These are phyloP conservation scores for Ascochyta rabiei DNA, from an alignment of 2,329 filamentous ascomycete species.

Conservation along the genomic window DNA sequence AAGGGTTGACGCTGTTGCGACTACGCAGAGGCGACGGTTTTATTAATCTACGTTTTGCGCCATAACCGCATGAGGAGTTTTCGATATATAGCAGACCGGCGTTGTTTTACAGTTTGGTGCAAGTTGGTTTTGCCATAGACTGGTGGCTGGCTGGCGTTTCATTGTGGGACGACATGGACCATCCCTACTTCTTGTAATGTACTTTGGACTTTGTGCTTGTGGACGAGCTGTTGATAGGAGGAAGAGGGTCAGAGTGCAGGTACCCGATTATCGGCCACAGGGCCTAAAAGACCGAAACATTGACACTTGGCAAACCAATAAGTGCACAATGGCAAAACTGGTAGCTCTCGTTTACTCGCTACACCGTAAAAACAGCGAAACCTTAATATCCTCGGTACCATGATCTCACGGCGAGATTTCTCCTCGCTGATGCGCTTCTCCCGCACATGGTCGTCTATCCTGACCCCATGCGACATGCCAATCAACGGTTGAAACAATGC, in stretches of 20 bases:
- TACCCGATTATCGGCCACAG: constrained; percentile 1
- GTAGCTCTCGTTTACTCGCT: constrained; percentile 12
- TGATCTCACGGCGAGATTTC: neutral
- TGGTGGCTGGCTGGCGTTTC: constrained; percentile 4
- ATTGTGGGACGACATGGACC: constrained; percentile 1
- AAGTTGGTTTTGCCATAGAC: constrained; percentile 10
- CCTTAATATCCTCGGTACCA: neutral
- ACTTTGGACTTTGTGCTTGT: constrained; percentile 13
- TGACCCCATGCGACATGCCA: constrained; percentile 4
- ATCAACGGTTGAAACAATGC: constrained; percentile 13
- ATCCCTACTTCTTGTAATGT: constrained; percentile 23
- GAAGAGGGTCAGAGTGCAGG: constrained; percentile 1
- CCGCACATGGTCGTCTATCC: constrained; percentile 9
- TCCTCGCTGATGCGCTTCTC: constrained; percentile 3
- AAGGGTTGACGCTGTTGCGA: constrained; percentile 5
- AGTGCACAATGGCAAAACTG: constrained; percentile 6
- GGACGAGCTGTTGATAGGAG: constrained; percentile 12
- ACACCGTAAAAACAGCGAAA: constrained; percentile 4
- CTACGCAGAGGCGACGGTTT: constrained; percentile 5
- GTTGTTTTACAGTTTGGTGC: constrained; percentile 5
- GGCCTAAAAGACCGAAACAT: constrained; percentile 10
- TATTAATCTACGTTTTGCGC: constrained; percentile 1
- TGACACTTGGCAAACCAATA: constrained; percentile 7
- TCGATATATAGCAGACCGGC: constrained; percentile 8
- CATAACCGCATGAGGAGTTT: constrained; percentile 7